Conservation (phyloP, 2,329 filamentous ascomycete genomes). For the Claviceps sp. region DNA sequence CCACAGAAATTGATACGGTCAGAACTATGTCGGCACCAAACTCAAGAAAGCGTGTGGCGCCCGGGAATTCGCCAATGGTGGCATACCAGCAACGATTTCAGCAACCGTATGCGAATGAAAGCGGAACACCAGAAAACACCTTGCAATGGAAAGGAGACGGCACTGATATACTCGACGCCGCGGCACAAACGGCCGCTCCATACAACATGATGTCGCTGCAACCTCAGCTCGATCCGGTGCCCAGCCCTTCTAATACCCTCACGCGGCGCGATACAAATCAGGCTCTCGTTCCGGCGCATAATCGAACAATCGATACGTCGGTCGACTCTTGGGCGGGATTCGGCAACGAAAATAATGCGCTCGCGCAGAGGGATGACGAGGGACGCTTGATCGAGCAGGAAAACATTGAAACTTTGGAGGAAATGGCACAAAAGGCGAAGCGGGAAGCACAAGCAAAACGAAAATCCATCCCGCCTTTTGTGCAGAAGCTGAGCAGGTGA, state of each 20-base stretch:
- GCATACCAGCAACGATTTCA: conserved; percentile 39
- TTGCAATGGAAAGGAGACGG: conserved; percentile 32
- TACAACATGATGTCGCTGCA: conserved; percentile 26
- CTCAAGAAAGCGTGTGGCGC: conserved; percentile 59
- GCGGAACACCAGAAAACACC: conserved; percentile 33
- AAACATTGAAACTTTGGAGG: conserved; percentile 66
- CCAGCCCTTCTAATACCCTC: conserved; percentile 33
- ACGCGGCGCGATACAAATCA: conserved; percentile 39
- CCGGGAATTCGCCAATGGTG: conserved; percentile 52
- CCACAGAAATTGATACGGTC: not conserved
- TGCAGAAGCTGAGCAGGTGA: conserved; percentile 95
- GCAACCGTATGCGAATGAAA: conserved; percentile 30
- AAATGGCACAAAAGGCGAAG: conserved; percentile 68
- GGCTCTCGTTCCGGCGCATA: conserved; percentile 31
- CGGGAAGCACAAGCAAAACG: conserved; percentile 78
- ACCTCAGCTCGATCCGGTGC: conserved; percentile 19
- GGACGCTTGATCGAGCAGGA: conserved; percentile 40
- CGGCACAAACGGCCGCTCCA: conserved; percentile 19
- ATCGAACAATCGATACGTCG: conserved; percentile 24
- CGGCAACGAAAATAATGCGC: conserved; percentile 24
- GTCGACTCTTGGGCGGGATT: conserved; percentile 29
- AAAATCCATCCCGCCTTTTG: conserved; percentile 94
- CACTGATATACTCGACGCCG: conserved; percentile 23
- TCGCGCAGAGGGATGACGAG: conserved; percentile 24
- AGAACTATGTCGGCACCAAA: conserved; percentile 34